phyloP scores from a whole-genome alignment of 306 rosid genomes.

The Cercis canadensis region DNA sequence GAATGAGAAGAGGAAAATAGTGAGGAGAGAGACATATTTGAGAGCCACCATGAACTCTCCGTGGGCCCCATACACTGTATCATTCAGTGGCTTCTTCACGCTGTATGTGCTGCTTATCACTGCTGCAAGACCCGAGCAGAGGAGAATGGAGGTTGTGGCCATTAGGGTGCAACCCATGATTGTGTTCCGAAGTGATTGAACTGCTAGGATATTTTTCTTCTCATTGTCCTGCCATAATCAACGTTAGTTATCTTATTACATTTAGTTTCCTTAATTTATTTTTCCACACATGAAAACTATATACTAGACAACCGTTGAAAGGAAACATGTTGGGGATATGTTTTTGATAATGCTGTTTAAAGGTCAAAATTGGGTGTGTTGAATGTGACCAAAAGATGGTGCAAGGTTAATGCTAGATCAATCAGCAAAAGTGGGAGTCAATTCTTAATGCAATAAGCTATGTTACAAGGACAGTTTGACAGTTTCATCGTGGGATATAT shows the following conservation, averaged over 20 bases:
- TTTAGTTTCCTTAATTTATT: too few relatives aligned
- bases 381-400: too few relatives aligned
- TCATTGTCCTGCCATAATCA: conserved; percentile 78
- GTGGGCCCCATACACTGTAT: conserved; percentile 79
- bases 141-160: conserved; percentile 91
- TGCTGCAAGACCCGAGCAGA: conserved; percentile 86
- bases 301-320: conserved; percentile 18
- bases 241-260: neutral
- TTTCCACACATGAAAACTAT: too few relatives aligned
- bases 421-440: neutral
- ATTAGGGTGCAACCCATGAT: conserved; percentile 92
- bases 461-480: neutral
- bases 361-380: too few relatives aligned
- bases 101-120: conserved; percentile 95
- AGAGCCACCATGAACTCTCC: conserved; percentile 93
- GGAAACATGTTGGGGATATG: neutral
- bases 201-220: conserved; percentile 89
- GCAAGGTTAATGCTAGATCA: too few relatives aligned
- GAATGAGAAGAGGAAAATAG: conserved; percentile 83
- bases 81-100: conserved; percentile 81
- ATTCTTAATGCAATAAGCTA: conserved; percentile 1
- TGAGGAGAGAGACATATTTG: conserved; percentile 78
- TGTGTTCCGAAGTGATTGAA: conserved; percentile 84
- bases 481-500: neutral
- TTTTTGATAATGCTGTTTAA: neutral